phyloP scores from a whole-genome alignment of 1,284 basidiomycete species.

The Puccinia sorghi region DNA sequence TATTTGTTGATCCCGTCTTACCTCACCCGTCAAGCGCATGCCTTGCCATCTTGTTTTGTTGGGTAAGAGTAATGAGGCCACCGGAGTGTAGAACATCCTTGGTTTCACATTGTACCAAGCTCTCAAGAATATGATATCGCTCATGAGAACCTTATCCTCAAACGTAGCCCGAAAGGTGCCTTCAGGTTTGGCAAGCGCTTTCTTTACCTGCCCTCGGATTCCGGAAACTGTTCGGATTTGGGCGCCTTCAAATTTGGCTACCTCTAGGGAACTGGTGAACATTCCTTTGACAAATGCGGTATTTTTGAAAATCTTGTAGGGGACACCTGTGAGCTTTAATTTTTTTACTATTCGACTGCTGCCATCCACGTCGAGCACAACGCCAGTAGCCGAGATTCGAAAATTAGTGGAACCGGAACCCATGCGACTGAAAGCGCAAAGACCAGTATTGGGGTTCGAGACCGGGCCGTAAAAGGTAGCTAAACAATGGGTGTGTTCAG shows the following conservation, averaged over 20 bases:
- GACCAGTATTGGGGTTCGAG: conserved; percentile 88
- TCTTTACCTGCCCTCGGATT: conserved; percentile 94
- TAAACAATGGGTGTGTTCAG: conserved; percentile 98
- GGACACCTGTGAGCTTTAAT: conserved; percentile 89
- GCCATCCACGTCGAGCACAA: conserved; percentile 88
- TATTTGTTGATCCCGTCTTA: conserved; percentile 77
- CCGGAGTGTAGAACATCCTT: conserved; percentile 93
- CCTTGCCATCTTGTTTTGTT: conserved; percentile 79
- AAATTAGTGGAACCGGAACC: conserved; percentile 71
- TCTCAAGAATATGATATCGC: conserved; percentile 91
- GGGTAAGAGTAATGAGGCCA: conserved; percentile 81
- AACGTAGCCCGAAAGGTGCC: conserved; percentile 95
- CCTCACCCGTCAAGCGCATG: conserved; percentile 93
- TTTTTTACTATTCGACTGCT: conserved; percentile 97
- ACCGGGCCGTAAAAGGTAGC: conserved; percentile 95
- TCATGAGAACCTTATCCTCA: conserved; percentile 96
- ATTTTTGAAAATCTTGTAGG: conserved; percentile 98
- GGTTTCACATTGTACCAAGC: conserved; percentile 97
- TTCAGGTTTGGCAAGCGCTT: conserved; percentile 87
- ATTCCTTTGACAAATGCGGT: conserved; percentile 98
- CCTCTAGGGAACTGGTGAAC: conserved; percentile 88
- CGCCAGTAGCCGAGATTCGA: conserved; percentile 88
- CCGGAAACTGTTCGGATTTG: conserved; percentile 93
- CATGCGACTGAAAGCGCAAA: conserved; percentile 93
- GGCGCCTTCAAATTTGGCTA: conserved; percentile 97